Evolutionary conservation across 78 protist species (phyloP), one percentile per base, ranked within the genome.

Genomic region (Polysphondylium violaceum): DNA sequence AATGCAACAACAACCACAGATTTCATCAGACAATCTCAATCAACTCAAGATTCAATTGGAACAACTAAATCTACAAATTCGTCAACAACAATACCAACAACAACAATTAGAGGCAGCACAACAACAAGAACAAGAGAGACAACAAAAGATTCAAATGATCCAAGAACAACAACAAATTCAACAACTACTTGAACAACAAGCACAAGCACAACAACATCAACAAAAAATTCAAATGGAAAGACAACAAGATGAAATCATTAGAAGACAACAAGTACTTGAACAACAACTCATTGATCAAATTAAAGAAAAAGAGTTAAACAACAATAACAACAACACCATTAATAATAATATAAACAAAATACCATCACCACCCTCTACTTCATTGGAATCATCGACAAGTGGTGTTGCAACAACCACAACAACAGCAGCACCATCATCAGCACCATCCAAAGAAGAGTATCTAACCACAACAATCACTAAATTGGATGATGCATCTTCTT

Each of bases 321-420:
- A n/a, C n/a, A n/a, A n/a, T n/a, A n/a, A n/a, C n/a, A n/a, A n/a
- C n/a, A n/a, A n/a, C n/a, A n/a, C n/a, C n/a, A n/a, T n/a, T n/a
- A n/a, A n/a, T n/a, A n/a, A n/a, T n/a, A n/a, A n/a, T n/a, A n/a
- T n/a, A n/a, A n/a, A n/a, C n/a, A n/a, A n/a, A 68, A 41, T 36
- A 43, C 75, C 75, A 68, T 38, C 75, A 68, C 75, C 75, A 64
- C 72, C 72, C 31, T 7, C 72, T n/a, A n/a, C n/a, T n/a, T n/a
- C n/a, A n/a, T n/a, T n/a, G n/a, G n/a, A n/a, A n/a, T n/a, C n/a
- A n/a, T n/a, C n/a, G n/a, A n/a, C n/a, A n/a, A n/a, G n/a, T n/a
- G n/a, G n/a, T n/a, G n/a, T n/a, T n/a, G n/a, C n/a, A n/a, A n/a
- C n/a, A n/a, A n/a, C n/a, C n/a, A n/a, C n/a, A n/a, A n/a, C n/a